Evolutionary conservation across 345 rosid genomes (phyloP).

Genomic region (Camelina sativa): DNA sequence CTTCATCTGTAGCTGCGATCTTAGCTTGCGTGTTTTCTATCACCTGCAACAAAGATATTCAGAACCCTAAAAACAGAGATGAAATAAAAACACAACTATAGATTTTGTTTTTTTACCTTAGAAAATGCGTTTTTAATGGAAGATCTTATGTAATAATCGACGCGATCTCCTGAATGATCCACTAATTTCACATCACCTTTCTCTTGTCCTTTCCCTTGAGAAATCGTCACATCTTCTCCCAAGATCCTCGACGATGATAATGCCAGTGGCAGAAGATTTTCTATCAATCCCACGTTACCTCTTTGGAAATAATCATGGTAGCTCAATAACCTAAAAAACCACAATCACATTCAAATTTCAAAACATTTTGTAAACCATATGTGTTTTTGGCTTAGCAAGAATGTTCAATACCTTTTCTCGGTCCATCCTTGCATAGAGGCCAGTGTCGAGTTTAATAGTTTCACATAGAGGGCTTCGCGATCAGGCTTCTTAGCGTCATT

Average conservation of each 20-base stretch:
- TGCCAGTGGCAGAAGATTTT: conserved; percentile 73
- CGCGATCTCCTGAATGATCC: conserved; percentile 61
- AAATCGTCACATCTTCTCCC: conserved; percentile 66
- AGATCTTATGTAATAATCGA: conserved; percentile 73
- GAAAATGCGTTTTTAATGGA: conserved; percentile 74
- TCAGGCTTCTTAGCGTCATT: conserved; percentile 75
- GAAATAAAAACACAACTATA: background rate
- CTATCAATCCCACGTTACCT: conserved; percentile 60
- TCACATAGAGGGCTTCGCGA: conserved; percentile 63
- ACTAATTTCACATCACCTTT: conserved; percentile 54
- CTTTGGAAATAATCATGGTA: conserved; percentile 78
- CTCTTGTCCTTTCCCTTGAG: conserved; percentile 51
- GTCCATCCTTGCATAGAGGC: conserved; percentile 85
- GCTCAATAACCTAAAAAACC: conserved; percentile 49
- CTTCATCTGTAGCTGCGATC: conserved; percentile 47
- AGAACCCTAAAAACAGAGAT: background rate
- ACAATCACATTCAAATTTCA: background rate
- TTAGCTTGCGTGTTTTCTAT: conserved; percentile 58
- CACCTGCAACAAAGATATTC: conserved; percentile 43
- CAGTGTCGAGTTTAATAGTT: conserved; percentile 62
- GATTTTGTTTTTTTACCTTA: conserved; percentile 48
- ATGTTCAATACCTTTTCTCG: conserved; percentile 52
- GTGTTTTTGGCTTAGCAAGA: background rate
- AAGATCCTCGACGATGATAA: conserved; percentile 65
- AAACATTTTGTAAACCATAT: background rate